Conservation (phyloP, 768 basidiomycete species). For the Rhodosporidiobolus odoratus region DNA sequence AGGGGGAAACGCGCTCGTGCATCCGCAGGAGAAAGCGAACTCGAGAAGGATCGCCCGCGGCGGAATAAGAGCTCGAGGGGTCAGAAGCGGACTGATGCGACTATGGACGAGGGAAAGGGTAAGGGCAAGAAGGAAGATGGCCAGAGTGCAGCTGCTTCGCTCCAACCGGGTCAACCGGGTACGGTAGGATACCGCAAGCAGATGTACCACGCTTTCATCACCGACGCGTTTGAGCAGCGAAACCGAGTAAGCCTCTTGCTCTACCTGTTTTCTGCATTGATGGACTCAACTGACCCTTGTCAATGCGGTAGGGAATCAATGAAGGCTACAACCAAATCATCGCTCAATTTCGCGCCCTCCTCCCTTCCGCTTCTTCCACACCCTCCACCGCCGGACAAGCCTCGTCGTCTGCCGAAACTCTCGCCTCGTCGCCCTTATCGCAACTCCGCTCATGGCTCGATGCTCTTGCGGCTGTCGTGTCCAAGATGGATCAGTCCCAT, state of each 20-base stretch:
- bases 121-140: background rate
- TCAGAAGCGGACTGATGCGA: conserved; percentile 1
- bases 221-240: conserved; percentile 72
- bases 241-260: conserved; percentile 55
- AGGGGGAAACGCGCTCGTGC: conserved; percentile 8
- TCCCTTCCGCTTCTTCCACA: conserved; percentile 10
- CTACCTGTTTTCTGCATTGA: conserved; percentile 21
- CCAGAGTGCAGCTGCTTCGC: no score
- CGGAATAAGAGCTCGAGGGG: conserved; percentile 13
- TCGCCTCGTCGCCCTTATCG: conserved; percentile 43
- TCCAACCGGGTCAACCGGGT: background rate
- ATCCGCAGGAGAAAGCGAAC: background rate
- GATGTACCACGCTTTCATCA: conserved; percentile 77
- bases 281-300: background rate
- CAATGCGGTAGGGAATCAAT: conserved; percentile 57
- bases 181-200: conserved; percentile 46
- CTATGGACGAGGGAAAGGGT: conserved; percentile 4
- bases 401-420: conserved; percentile 50
- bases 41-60: conserved; percentile 3
- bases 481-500: conserved; percentile 76
- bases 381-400: conserved; percentile 12
- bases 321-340: conserved; percentile 84
- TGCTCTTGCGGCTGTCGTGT: conserved; percentile 86
- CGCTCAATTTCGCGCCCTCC: conserved; percentile 60
- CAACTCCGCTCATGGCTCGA: conserved; percentile 69